Evolutionary conservation across 2,329 filamentous ascomycete genomes (phyloP).

Genomic region (Fusarium camptoceras): DNA sequence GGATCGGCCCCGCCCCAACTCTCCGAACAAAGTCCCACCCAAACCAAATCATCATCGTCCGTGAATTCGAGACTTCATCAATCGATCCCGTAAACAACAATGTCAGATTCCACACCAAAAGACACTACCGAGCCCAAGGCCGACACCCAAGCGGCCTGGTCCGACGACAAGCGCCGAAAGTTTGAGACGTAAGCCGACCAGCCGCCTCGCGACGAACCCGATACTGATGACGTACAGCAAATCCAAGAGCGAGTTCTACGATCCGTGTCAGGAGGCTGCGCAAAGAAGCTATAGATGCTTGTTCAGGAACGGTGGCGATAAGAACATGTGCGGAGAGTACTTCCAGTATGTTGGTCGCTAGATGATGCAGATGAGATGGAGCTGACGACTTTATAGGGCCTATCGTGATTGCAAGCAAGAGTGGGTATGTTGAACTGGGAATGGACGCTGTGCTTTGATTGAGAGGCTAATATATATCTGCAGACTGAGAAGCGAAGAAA

Average conservation of each 20-base stretch:
- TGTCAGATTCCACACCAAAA: slow-evolving; percentile 40
- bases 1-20: slow-evolving; percentile 21
- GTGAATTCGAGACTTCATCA: slow-evolving; percentile 5
- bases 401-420: slow-evolving; percentile 95
- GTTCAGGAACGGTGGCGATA: slow-evolving; percentile 87
- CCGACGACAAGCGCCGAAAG: slow-evolving; percentile 69
- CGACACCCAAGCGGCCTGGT: slow-evolving; percentile 60
- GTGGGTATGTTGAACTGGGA: slow-evolving; percentile 71
- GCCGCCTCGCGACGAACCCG: background rate
- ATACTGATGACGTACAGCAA: slow-evolving; percentile 69
- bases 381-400: slow-evolving; percentile 67
- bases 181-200: slow-evolving; percentile 68
- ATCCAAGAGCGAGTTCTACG: slow-evolving; percentile 87
- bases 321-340: slow-evolving; percentile 91
- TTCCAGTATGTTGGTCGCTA: slow-evolving; percentile 77
- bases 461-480: background rate
- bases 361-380: background rate
- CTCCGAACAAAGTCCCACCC: slow-evolving; percentile 1
- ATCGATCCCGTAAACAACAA: slow-evolving; percentile 9
- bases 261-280: slow-evolving; percentile 95
- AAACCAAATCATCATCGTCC: background rate
- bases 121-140: slow-evolving; percentile 26
- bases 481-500: slow-evolving; percentile 52
- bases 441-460: background rate
- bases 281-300: slow-evolving; percentile 87